phyloP scores from a whole-genome alignment of 1,139 yeast species.

The Petasospora fabianii region DNA sequence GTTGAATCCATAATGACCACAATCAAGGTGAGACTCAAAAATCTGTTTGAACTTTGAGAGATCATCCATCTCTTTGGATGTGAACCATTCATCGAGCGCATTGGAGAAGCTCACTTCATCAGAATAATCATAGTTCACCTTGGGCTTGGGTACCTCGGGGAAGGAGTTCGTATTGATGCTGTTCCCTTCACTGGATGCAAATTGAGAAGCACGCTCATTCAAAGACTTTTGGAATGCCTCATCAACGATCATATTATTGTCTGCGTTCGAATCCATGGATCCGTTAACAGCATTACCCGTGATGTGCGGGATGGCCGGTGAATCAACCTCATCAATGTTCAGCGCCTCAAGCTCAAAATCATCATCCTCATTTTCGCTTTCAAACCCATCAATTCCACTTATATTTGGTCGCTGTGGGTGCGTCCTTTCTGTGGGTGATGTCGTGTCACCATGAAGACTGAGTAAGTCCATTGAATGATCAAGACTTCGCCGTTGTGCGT shows the following conservation, averaged over 20 bases:
- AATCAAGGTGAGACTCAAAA: constrained; percentile 8
- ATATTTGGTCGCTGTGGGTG: background rate
- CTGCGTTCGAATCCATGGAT: constrained; percentile 15
- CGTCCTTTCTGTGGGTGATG: no score
- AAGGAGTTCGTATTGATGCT: constrained; percentile 19
- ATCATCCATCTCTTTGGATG: constrained; percentile 43
- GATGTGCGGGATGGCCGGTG: background rate
- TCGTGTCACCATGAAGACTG: background rate
- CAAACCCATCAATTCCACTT: background rate
- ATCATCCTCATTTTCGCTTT: constrained; percentile 9
- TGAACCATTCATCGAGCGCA: constrained; percentile 67
- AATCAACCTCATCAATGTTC: constrained; percentile 24
- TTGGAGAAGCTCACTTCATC: constrained; percentile 40
- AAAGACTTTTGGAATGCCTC: constrained; percentile 33
- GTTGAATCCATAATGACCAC: constrained; percentile 14
- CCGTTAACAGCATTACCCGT: constrained; percentile 4
- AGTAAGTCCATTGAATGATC: constrained; percentile 5
- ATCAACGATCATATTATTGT: constrained; percentile 35
- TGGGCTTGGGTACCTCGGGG: constrained; percentile 32
- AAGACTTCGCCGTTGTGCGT: constrained; percentile 4
- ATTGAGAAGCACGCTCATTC: constrained; percentile 34
- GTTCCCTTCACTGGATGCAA: constrained; percentile 18
- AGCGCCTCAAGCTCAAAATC: constrained; percentile 10
- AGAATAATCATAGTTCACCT: constrained; percentile 43
- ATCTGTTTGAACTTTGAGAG: constrained; percentile 14